Evolutionary conservation across 2,329 filamentous ascomycete species (phyloP), one percentile per base, ranked within the genome.

Genomic region (Colletotrichum musae): DNA sequence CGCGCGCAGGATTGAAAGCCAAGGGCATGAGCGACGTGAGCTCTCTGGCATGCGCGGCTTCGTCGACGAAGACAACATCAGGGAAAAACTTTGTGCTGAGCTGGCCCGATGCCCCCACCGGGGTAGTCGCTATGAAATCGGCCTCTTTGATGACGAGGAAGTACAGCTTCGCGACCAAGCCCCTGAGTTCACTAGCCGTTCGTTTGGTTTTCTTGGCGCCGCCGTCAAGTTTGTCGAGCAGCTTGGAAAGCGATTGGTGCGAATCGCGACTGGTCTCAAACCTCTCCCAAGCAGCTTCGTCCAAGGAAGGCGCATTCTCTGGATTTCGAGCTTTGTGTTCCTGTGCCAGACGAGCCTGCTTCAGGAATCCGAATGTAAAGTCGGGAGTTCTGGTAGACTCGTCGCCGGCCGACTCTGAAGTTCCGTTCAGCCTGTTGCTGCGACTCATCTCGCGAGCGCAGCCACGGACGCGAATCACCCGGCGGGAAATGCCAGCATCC

Each of bases 51-150:
- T 86, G 84, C 0, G 83, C 81, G 0, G 82, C 81, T 77, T 97
- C 94, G 51, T 95, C 94, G 71, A 97, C 93, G 76, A 97, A 95
- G 0, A 96, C 89, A 72, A 97, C 91, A 73, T 96, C 93, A 0
- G 94, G 93, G 72, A 92, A 91, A 39, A 94, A 94, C 6, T 94
- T 75, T 2, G 75, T 77, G 0, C 77, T 72, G 41, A 85, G 83
- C 0, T 69, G 52, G 1, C 66, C 66, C 9, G 66, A 58, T 0
- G 82, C 80, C 3, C 83, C 82, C 1, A 85, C 83, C 0, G 84
- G 84, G 1, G 84, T 85, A 0, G 84, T 84, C 0, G 83, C 83
- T 2, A 86, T 77, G 59, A 85, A 85, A 54, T 85, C 83, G 0
- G 81, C 78, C 3, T 78, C 72, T 2, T 69, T 70, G 0, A 86